Evolutionary conservation across 345 rosid genomes (phyloP).

Genomic region (Ceriops decandra): DNA sequence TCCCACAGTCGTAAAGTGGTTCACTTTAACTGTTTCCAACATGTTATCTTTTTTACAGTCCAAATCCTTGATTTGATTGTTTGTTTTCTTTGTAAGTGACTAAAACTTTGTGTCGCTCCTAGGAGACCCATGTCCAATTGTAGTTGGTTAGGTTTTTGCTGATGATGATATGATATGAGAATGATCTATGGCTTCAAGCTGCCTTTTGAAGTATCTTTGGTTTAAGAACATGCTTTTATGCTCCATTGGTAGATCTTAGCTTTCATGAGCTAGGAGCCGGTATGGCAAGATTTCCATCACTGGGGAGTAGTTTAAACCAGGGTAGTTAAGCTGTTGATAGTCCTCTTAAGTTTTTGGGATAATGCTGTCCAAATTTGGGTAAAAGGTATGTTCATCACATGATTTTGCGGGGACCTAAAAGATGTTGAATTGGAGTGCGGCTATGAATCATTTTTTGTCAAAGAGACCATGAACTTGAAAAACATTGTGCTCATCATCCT

Average conservation of each 20-base stretch:
- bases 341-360: neutral
- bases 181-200: neutral
- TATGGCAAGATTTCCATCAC: neutral
- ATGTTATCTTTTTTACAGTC: no score
- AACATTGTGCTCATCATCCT: neutral
- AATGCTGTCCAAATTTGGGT: neutral
- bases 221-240: neutral
- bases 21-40: no score
- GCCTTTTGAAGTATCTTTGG: neutral
- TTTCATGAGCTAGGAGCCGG: neutral
- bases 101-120: neutral
- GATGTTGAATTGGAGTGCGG: no score
- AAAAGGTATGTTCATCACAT: neutral
- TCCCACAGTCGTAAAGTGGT: no score
- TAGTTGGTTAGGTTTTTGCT: neutral
- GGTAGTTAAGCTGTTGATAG: constrained; percentile 3
- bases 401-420: neutral
- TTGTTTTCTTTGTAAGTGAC: neutral
- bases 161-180: neutral
- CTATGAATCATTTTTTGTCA: neutral
- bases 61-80: neutral
- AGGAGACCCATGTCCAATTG: neutral
- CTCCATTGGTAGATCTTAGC: neutral
- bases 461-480: neutral
- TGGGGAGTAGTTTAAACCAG: neutral